A percentile compares a stretch with the other conserved stretches of the same genome.
Evolutionary conservation across 1,139 yeast genomes (phyloP).

Genomic region (Trichomonascaceae sp.): DNA sequence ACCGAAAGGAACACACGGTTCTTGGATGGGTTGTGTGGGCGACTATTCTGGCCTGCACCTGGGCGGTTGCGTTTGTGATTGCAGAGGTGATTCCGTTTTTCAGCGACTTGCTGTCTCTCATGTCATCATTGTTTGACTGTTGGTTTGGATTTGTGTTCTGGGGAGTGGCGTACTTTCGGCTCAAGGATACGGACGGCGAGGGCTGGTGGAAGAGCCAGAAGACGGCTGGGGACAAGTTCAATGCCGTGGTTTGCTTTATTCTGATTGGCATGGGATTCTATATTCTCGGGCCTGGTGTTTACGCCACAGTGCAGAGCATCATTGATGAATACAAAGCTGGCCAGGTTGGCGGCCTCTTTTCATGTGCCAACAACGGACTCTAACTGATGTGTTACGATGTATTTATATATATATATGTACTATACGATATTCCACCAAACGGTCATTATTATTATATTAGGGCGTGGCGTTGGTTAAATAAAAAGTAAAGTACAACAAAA

Average conservation of each 20-base stretch:
- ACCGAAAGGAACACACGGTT: slow-evolving; percentile 36
- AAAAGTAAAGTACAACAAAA: no score
- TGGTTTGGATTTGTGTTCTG: slow-evolving; percentile 56
- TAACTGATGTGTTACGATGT: background rate
- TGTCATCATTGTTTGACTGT: slow-evolving; percentile 53
- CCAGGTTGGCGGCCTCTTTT: slow-evolving; percentile 37
- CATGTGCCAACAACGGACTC: slow-evolving; percentile 36
- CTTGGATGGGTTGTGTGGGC: slow-evolving; percentile 44
- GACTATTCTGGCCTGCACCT: slow-evolving; percentile 30
- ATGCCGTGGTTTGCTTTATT: slow-evolving; percentile 26
- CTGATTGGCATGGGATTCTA: slow-evolving; percentile 37
- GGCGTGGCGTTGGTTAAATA: no score
- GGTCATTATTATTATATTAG: no score
- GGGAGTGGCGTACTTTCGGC: slow-evolving; percentile 45
- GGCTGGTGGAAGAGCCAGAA: slow-evolving; percentile 20
- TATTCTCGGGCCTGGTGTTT: slow-evolving; percentile 46
- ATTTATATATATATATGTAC: background rate
- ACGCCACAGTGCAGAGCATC: slow-evolving; percentile 42
- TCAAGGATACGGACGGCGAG: slow-evolving; percentile 17
- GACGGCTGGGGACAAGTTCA: slow-evolving; percentile 13
- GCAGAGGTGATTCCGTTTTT: slow-evolving; percentile 56
- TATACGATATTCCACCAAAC: no score
- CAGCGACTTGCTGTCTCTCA: slow-evolving; percentile 41
- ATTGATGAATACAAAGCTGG: slow-evolving; percentile 35
- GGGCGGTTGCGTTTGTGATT: slow-evolving; percentile 44